Evolutionary conservation across 2,329 filamentous ascomycete genomes (phyloP).

Genomic region (Cryphonectria japonica): DNA sequence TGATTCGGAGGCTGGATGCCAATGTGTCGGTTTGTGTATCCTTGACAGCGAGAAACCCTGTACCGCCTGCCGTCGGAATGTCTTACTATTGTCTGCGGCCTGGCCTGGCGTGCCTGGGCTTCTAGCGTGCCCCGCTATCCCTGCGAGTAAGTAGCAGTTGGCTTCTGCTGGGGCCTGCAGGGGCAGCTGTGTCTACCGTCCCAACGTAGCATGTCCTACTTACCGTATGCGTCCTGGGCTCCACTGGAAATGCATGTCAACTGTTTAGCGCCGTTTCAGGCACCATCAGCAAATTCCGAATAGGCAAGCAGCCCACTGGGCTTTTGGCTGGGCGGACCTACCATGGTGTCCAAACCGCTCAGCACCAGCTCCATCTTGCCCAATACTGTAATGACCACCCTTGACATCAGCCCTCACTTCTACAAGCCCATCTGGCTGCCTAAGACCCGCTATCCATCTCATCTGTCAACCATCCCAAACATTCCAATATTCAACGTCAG

Average conservation of each 20-base stretch:
- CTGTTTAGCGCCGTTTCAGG: conserved; percentile 4
- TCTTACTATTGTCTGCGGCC: background rate
- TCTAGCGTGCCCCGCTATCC: background rate
- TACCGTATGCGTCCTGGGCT: background rate
- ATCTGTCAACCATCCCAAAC: background rate
- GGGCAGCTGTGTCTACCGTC: background rate
- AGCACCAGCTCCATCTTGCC: background rate
- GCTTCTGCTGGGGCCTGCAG: conserved; percentile 2
- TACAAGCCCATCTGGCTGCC: background rate
- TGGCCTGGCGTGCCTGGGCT: background rate
- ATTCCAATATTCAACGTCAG: background rate
- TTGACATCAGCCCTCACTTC: background rate
- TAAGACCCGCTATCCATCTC: background rate
- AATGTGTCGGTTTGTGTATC: background rate
- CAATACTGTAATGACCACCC: background rate
- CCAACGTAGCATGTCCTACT: background rate
- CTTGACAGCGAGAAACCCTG: background rate
- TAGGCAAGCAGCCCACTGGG: background rate
- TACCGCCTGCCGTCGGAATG: background rate
- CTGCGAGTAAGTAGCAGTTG: no score
- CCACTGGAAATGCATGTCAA: background rate
- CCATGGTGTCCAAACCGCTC: background rate
- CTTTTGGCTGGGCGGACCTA: background rate
- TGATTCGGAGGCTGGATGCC: background rate
- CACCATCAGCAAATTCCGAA: background rate